Base-by-base conservation (phyloP, 805 yeast species). In the Helenozyma rhizophorensis region DNA sequence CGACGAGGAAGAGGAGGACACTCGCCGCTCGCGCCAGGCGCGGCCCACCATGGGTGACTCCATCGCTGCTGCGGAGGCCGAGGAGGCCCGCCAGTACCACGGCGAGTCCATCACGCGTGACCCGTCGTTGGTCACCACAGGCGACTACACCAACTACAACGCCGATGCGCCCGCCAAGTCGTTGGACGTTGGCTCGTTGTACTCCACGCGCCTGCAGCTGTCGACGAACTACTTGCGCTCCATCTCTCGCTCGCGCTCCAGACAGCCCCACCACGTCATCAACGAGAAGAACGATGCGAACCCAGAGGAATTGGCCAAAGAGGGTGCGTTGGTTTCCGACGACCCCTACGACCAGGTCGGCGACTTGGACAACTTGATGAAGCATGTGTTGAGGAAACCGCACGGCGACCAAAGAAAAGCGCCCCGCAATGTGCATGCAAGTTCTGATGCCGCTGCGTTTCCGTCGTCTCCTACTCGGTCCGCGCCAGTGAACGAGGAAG, bases 181-280 rank as follows among this genome's bases (percentile, higher is more conserved):
- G 14, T 37, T 40, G 18, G 47, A 42, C 26, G 47, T 45, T 5
- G 23, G 36, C 13, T 48, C 45, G 22, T 42, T 53, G 39, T 56
- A 48, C 34, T 56, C 59, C 44, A 43, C 65, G 46, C 47, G 70
- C 49, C 48, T 69, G 1, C 52, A 45, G 25, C 62, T 77, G 12
- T 71, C 78, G 0, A 55, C 72, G 25, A 64, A 74, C 39, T 82
- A 79, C 50, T 62, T 82, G 42, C 70, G 88, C 45, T 74, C 83
- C 1, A 76, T 78, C 27, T 78, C 84, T 1, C 65, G 83, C 53
- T 77, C 83, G 1, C 64, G 83, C 48, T 74, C 83, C 6, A 67
- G 83, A 54, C 45, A 42, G 21, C 47, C 48, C 3, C 25, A 14
- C 19, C 30, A 28, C 47, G 53, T 30, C 65, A 60, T 37, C 43